These are phyloP conservation scores for Diaporthe humulicola DNA, from an alignment of 2,329 filamentous ascomycete genomes.

Conservation along the genomic window DNA sequence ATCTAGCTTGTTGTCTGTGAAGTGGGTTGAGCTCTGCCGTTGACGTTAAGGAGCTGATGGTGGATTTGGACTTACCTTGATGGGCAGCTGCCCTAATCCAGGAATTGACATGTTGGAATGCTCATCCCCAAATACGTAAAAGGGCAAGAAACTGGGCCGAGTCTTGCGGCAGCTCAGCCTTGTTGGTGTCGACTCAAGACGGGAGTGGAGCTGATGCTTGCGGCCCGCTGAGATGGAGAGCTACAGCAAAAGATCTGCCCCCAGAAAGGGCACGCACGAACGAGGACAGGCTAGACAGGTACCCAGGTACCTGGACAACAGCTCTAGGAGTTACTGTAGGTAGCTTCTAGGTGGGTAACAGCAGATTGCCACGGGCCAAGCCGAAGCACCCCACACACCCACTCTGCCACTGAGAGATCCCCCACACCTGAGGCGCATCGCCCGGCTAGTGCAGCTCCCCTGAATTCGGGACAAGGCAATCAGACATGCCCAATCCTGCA, in stretches of 20 bases:
- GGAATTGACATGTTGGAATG: slow-evolving; percentile 75
- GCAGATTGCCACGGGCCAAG: slow-evolving; percentile 24
- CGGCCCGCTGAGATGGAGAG: not conserved
- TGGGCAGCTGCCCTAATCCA: slow-evolving; percentile 77
- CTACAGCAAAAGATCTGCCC: slow-evolving; percentile 16
- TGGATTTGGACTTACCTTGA: slow-evolving; percentile 60
- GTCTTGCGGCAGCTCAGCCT: slow-evolving; percentile 33
- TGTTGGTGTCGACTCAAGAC: slow-evolving; percentile 11
- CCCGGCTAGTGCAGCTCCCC: slow-evolving; percentile 20
- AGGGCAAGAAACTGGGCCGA: not conserved
- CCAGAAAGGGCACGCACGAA: not conserved
- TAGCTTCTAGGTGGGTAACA: slow-evolving; percentile 24
- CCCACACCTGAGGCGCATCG: slow-evolving; percentile 25
- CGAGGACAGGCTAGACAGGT: not conserved
- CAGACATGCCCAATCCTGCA: slow-evolving; percentile 19
- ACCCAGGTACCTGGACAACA: slow-evolving; percentile 3
- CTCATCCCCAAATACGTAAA: slow-evolving; percentile 40
- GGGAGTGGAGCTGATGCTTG: slow-evolving; percentile 24
- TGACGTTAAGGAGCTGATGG: too few species aligned
- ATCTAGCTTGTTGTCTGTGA: not conserved
- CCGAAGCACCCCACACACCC: slow-evolving; percentile 23
- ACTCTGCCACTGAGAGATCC: slow-evolving; percentile 27
- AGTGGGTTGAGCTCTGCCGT: not conserved
- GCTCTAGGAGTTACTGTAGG: not conserved
- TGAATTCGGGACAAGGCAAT: slow-evolving; percentile 19